Base-by-base conservation (phyloP, 768 basidiomycete species). In the Amanita fuliginea region DNA sequence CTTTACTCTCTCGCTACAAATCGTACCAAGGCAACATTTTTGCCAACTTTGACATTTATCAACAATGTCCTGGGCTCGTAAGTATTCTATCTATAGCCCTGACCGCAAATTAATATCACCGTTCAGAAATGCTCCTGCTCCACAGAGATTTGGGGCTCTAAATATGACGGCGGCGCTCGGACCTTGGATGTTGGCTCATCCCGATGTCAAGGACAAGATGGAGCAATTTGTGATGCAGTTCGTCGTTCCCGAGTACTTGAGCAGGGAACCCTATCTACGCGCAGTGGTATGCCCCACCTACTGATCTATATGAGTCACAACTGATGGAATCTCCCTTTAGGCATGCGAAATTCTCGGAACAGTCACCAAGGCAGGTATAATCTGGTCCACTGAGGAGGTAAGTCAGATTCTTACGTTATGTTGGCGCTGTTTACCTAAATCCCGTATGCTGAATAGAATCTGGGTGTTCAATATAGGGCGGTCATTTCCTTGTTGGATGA, bases 261-360 rank as follows among this genome's bases (percentile, higher is more conserved):
- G 73, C 32, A 59, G 68, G 3, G 79, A 90, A 53, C 79, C 83
- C 0, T 91, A 85, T 61, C 70, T 94, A 63, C 76, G 87, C 43
- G 78, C 83, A 13, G 80, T 90, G 46, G 91, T 86, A 60, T 53
- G 85, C 75, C 18, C 13, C 32, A 16, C 21, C 47, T 51, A n/a
- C 40, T 33, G 46, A n/a, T 47, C 18, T 32, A 30, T 30, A 30
- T 8, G 26, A 28, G 26, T 28, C 28, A 28, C 28, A 16, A 32
- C 40, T 16, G 42, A 4, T 8, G 9, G n/a, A 26, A 8, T 35
- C 37, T 37, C 30, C 54, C 35, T 7, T 9, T 55, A 86, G 88
- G 87, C 90, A 32, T 81, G 82, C 57, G 86, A 92, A 56, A 80
- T 95, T 46, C 66, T 93, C 46, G 84, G 81, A 16, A 83, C 81